Conservation (phyloP, 2,329 filamentous ascomycete species). For the Fusarium secorum region DNA sequence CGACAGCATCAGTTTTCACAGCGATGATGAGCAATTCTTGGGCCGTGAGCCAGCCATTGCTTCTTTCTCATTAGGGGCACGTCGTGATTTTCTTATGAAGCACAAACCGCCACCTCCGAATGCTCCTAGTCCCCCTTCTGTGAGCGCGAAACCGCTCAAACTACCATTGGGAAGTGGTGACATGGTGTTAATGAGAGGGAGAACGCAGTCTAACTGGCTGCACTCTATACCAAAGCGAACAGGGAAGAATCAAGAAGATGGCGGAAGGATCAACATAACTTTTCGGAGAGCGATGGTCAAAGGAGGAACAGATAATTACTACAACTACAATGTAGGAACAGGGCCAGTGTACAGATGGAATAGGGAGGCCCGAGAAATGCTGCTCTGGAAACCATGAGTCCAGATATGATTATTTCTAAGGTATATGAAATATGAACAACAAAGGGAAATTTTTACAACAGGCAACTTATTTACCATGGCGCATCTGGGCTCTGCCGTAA, state of each 20-base stretch:
- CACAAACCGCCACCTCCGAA: constrained; percentile 67
- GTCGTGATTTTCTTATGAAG: constrained; percentile 79
- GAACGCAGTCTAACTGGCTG: constrained; percentile 78
- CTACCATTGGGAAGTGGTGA: constrained; percentile 70
- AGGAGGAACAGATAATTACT: constrained; percentile 82
- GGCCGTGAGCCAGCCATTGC: constrained; percentile 75
- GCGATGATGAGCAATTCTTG: constrained; percentile 81
- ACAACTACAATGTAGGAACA: constrained; percentile 80
- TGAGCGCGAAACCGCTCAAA: constrained; percentile 53
- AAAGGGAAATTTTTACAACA: background rate
- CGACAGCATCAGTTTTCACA: constrained; percentile 82
- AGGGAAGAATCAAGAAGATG: constrained; percentile 67
- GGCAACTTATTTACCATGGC: constrained; percentile 69
- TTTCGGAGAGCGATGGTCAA: constrained; percentile 75
- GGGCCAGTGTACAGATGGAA: constrained; percentile 77
- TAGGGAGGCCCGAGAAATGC: constrained; percentile 59
- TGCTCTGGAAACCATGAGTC: constrained; percentile 46
- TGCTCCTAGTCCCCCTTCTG: constrained; percentile 41
- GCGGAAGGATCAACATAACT: constrained; percentile 78
- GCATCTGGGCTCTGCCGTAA: constrained; percentile 88
- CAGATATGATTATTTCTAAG: constrained; percentile 27
- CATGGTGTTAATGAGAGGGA: constrained; percentile 80
- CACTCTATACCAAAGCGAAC: constrained; percentile 81
- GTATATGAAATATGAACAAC: background rate
- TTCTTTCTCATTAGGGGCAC: constrained; percentile 75